Base-by-base conservation (phyloP, 176 grass and related monocot species). In the Carex parvula region DNA sequence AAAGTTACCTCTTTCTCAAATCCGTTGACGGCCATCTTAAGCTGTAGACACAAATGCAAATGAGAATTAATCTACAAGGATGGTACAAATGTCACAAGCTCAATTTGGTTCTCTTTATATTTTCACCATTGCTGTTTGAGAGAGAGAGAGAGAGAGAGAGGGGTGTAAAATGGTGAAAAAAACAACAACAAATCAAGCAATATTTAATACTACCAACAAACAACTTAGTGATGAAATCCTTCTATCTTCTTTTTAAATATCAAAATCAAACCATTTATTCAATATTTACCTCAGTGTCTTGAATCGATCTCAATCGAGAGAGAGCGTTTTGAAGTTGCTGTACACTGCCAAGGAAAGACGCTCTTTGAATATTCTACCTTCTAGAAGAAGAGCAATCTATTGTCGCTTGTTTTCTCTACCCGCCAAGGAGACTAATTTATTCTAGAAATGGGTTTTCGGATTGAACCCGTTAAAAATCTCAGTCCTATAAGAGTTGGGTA, bases 1-100 rank as follows among this genome's bases (percentile, higher is more conserved):
- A 44, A 32, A 67, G 32, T 44, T 83, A 83, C 81, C 81, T 83
- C 81, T 55, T 83, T 69, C 42, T 68, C 21, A 26, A 68, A 8
- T 68, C 62, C 81, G 56, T 83, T 83, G 7, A 53, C 3, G 7
- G 81, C 42, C 80, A 66, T 83, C 41, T 50, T 83, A 35, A 64
- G 12, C 60, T 81, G 55, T 48, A 81, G 39, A 83, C 52, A 46
- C 18, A 66, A 83, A 68, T 55, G 35, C 15, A 69, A 17, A 44
- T 44, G 42, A 44, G 7, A 39, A 39, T 39, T 39, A 39, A 39
- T 39, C 37, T 6, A 30, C 37, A 39, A 82, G 60, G 8, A 52
- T 24, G 26, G 6, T 53, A 46, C 6, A 42, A 21, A 80, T 62
- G 7, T 52, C 26, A 8, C 16, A 62, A 80, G 18, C 8, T 44